Evolutionary conservation across 2,329 filamentous ascomycete genomes (phyloP).

Genomic region (Akanthomyces lecanii): DNA sequence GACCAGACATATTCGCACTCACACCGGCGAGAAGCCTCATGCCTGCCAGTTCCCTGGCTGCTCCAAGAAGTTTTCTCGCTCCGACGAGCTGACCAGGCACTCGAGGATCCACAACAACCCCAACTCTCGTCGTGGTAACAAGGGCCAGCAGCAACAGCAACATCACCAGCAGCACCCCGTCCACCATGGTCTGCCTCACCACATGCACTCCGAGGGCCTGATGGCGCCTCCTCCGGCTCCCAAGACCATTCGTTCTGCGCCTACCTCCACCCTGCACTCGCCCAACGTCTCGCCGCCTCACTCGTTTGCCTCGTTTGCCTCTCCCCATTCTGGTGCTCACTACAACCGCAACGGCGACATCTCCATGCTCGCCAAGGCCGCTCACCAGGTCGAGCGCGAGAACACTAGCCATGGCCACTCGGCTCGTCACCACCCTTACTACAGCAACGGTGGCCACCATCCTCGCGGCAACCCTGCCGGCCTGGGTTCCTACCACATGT

Average conservation of each 20-base stretch:
- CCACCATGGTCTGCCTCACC: conserved; percentile 37
- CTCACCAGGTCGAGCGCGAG: conserved; percentile 60
- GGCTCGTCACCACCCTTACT: conserved; percentile 52
- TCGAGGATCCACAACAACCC: conserved; percentile 99
- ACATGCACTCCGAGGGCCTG: conserved; percentile 57
- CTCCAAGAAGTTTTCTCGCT: conserved; percentile 94
- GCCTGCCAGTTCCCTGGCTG: conserved; percentile 93
- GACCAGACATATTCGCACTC: conserved; percentile 84
- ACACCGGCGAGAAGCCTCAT: conserved; percentile 97
- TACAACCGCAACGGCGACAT: conserved; percentile 52
- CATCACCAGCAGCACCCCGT: conserved; percentile 35
- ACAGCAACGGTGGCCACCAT: conserved; percentile 43
- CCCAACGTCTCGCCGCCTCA: conserved; percentile 95
- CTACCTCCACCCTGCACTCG: conserved; percentile 80
- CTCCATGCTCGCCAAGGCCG: conserved; percentile 57
- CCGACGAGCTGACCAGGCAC: conserved; percentile 93
- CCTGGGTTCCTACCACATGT: conserved; percentile 90
- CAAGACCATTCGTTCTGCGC: conserved; percentile 82
- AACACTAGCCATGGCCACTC: conserved; percentile 41
- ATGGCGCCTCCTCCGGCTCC: conserved; percentile 73
- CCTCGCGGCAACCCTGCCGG: conserved; percentile 65
- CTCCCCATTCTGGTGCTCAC: conserved; percentile 43
- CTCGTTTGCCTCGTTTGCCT: conserved; percentile 70
- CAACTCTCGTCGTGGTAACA: conserved; percentile 90
- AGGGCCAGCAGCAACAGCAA: conserved; percentile 51